These are phyloP conservation scores for Xylariaceae sp. DNA, from an alignment of 2,329 filamentous ascomycete species.

Conservation along the genomic window DNA sequence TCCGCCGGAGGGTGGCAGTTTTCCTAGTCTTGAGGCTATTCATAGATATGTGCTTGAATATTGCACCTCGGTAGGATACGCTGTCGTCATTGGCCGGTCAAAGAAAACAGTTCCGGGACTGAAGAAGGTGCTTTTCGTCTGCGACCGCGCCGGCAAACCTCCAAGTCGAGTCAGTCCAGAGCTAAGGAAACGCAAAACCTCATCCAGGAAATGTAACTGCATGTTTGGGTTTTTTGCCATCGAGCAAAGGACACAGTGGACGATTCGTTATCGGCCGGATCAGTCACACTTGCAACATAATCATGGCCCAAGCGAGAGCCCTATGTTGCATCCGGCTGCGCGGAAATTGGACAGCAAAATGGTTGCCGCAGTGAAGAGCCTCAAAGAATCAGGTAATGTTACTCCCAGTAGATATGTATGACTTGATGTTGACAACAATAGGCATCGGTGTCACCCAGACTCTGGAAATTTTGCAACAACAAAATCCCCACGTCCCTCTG, in stretches of 20 bases:
- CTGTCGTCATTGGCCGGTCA: slow-evolving; percentile 63
- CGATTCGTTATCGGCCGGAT: slow-evolving; percentile 60
- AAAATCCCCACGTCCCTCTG: slow-evolving; percentile 60
- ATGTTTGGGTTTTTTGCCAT: slow-evolving; percentile 68
- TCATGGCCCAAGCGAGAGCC: slow-evolving; percentile 62
- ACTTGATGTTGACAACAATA: slow-evolving; percentile 37
- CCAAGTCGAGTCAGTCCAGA: slow-evolving; percentile 60
- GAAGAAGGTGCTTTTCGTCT: slow-evolving; percentile 65
- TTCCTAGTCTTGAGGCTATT: slow-evolving; percentile 59
- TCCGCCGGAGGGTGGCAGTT: slow-evolving; percentile 61
- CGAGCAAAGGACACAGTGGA: slow-evolving; percentile 64
- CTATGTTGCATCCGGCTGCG: slow-evolving; percentile 61
- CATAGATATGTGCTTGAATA: slow-evolving; percentile 62
- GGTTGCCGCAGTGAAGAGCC: slow-evolving; percentile 61
- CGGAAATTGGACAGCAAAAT: slow-evolving; percentile 64
- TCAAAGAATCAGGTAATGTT: slow-evolving; percentile 60
- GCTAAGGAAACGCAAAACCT: slow-evolving; percentile 61
- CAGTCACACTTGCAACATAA: slow-evolving; percentile 57
- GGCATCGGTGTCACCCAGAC: slow-evolving; percentile 63
- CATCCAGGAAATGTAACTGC: slow-evolving; percentile 65
- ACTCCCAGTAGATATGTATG: slow-evolving; percentile 5
- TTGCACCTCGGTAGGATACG: slow-evolving; percentile 63
- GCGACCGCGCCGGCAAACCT: slow-evolving; percentile 61
- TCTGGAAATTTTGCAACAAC: slow-evolving; percentile 60
- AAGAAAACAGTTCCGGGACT: slow-evolving; percentile 64